Evolutionary conservation across 1,284 basidiomycete genomes (phyloP), one percentile per base, ranked within the genome.

Genomic region (Ganoderma lucidum): DNA sequence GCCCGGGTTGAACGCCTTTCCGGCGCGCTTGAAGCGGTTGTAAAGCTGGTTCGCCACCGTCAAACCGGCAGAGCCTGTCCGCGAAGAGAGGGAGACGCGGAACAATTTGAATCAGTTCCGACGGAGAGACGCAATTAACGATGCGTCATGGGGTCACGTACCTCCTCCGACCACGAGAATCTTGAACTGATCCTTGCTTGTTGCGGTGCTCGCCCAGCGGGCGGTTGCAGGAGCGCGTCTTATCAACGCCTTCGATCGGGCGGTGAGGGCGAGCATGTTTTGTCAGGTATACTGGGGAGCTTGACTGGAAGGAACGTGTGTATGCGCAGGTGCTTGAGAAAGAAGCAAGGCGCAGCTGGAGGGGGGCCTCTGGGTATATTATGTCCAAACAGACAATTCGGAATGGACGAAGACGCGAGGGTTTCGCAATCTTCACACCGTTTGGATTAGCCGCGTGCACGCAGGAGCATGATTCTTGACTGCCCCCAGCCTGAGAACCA

Each of bases 41-140:
- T 93, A 93, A 59, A 99, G 89, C 81, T 97, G 95, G 78, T 93
- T 90, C 61, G 95, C 94, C 58, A 92, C 90, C 55, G 89, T 86
- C 65, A 96, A 81, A 60, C 95, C 95, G 60, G 86, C 95, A 28
- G 90, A 90, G 63, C 94, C 94, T 95, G 78, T 51, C 63, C 48
- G 60, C 66, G 32, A 64, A 44, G 64, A 28, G 9, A 51, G 23
- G 12, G 59, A 14, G 19, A 53, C 28, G 53, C 15, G 35, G 15
- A 41, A 60, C 62, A 60, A 67, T 71, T 71, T 68, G 73, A 60
- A 67, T 71, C 72, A 70, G 73, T 12, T n/a, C 41, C 70, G 67
- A 44, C 67, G 41, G 15, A 72, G 32, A 63, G 60, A 45, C 58
- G 30, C 62, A 67, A 59, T 60, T 45, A 59, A 55, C 45, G 63